These are phyloP conservation scores for Rhizopogon vulgaris DNA, from an alignment of 768 basidiomycete genomes.

Conservation along the genomic window DNA sequence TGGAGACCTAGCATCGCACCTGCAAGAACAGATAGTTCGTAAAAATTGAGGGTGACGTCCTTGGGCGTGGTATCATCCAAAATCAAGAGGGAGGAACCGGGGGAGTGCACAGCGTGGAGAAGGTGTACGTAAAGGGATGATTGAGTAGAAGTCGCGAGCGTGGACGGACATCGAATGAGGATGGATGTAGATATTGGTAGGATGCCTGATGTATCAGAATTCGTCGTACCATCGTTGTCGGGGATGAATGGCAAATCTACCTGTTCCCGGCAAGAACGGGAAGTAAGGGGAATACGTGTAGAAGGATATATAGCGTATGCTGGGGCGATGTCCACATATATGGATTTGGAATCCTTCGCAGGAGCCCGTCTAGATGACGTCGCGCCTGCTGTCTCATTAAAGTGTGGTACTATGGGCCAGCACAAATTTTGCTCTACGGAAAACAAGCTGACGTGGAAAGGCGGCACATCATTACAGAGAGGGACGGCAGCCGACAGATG, in stretches of 20 bases:
- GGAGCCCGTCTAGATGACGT: conserved; percentile 22
- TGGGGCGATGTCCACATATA: conserved; percentile 32
- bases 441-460: conserved; percentile 55
- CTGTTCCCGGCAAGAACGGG: conserved; percentile 24
- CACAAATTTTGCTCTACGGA: conserved; percentile 54
- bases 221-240: conserved; percentile 22
- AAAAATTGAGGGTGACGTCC: conserved; percentile 64
- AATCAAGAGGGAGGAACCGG: conserved; percentile 30
- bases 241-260: conserved; percentile 24
- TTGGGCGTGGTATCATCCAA: conserved; percentile 28
- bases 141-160: conserved; percentile 33
- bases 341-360: conserved; percentile 26
- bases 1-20: conserved; percentile 32
- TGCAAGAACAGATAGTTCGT: conserved; percentile 64
- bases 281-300: conserved; percentile 37
- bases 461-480: conserved; percentile 35
- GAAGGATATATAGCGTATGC: conserved; percentile 46
- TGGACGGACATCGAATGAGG: conserved; percentile 49
- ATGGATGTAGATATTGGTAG: conserved; percentile 53
- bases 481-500: conserved; percentile 40
- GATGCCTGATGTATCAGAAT: conserved; percentile 32
- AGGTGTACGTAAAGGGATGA: conserved; percentile 57
- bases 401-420: conserved; percentile 48
- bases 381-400: conserved; percentile 14
- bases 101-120: conserved; percentile 43